phyloP scores from a whole-genome alignment of 2,329 filamentous ascomycete species.

The Talaromyces sp. region DNA sequence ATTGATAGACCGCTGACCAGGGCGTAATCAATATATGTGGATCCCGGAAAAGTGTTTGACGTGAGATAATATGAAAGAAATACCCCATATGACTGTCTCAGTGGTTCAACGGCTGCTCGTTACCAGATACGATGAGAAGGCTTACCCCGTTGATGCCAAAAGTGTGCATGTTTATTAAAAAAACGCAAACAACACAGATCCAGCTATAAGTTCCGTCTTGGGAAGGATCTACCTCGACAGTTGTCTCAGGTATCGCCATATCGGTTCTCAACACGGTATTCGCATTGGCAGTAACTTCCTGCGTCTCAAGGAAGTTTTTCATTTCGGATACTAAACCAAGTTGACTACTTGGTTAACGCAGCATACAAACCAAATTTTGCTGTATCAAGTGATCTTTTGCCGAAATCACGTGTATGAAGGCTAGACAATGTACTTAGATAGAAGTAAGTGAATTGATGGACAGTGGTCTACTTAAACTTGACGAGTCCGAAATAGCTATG shows the following conservation, averaged over 20 bases:
- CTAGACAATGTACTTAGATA: background rate
- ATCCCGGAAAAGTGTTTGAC: slow-evolving; percentile 53
- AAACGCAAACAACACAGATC: slow-evolving; percentile 55
- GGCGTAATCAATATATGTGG: slow-evolving; percentile 55
- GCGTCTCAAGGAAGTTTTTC: background rate
- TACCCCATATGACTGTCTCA: slow-evolving; percentile 49
- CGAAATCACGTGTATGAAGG: background rate
- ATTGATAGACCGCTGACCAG: slow-evolving; percentile 61
- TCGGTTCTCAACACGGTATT: background rate
- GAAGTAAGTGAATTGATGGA: background rate
- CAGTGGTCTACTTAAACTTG: background rate
- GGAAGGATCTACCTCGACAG: slow-evolving; percentile 21
- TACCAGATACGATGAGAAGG: background rate
- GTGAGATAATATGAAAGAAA: slow-evolving; percentile 60
- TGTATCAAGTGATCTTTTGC: background rate
- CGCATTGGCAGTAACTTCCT: background rate
- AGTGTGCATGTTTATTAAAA: slow-evolving; percentile 65
- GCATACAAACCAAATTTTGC: background rate
- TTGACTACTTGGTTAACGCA: background rate
- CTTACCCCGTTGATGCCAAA: slow-evolving; percentile 69
- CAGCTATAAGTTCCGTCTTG: slow-evolving; percentile 61
- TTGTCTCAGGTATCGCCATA: background rate
- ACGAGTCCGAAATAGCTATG: background rate
- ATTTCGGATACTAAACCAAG: background rate
- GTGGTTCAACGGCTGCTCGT: background rate